These are phyloP conservation scores for Botrytis porri DNA, from an alignment of 2,329 filamentous ascomycete species.

Conservation along the genomic window DNA sequence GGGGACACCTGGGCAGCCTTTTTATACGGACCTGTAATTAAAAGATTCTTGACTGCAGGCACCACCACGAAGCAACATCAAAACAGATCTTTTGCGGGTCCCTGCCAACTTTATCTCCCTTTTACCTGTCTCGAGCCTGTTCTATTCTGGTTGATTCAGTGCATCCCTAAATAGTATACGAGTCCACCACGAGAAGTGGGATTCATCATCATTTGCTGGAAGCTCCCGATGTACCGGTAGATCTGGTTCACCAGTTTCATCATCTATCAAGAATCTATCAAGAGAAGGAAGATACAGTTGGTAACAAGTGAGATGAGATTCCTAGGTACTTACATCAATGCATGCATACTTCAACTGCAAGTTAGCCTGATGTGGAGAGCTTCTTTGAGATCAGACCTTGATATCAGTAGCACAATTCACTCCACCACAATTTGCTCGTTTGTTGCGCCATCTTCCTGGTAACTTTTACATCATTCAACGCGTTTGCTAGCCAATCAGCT, in stretches of 20 bases:
- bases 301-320: not conserved
- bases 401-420: not conserved
- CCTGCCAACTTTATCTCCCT: conserved; percentile 10
- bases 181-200: not conserved
- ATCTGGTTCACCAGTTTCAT: conserved; percentile 2
- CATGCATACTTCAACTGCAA: not conserved
- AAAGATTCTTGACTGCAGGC: conserved; percentile 1
- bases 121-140: not conserved
- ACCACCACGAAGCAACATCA: not conserved
- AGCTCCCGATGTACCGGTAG: not conserved
- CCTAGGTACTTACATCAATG: not conserved
- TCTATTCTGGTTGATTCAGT: not conserved
- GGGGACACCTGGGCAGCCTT: not conserved
- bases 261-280: conserved; percentile 8
- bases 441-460: not conserved
- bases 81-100: conserved; percentile 4
- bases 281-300: not conserved
- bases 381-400: conserved; percentile 1
- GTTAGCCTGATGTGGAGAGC: not conserved
- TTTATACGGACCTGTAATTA: not conserved
- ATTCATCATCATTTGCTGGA: not conserved
- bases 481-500: not conserved
- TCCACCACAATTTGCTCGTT: conserved; percentile 4
- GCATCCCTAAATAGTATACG: not conserved
- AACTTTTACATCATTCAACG: conserved; percentile 9